Conservation (phyloP, 495 filamentous ascomycete genomes). For the Annulohypoxylon bovei region DNA sequence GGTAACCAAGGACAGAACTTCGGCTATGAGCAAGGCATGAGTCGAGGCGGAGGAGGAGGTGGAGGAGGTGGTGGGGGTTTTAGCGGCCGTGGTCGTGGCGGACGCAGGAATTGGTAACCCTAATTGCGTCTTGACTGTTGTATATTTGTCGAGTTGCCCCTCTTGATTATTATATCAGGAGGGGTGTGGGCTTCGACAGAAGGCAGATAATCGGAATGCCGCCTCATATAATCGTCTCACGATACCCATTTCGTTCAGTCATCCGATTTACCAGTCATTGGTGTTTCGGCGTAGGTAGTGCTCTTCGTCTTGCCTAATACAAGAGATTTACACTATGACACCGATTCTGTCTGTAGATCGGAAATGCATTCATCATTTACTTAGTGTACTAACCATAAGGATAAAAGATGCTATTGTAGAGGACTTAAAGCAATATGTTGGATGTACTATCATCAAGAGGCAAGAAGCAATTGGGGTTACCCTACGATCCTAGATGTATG, state of each 20-base stretch:
- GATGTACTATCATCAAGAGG: too few relatives aligned
- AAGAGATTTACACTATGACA: too few relatives aligned
- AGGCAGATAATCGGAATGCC: not conserved
- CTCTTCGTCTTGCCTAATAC: too few relatives aligned
- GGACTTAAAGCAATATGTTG: too few relatives aligned
- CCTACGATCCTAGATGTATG: not conserved
- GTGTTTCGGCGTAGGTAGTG: too few relatives aligned
- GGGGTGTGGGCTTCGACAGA: not conserved
- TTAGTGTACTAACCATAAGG: not conserved
- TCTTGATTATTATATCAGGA: not conserved
- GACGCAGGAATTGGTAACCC: slow-evolving; percentile 49
- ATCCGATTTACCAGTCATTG: too few relatives aligned
- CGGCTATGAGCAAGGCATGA: slow-evolving; percentile 66
- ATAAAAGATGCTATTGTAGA: too few relatives aligned
- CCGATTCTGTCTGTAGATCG: too few relatives aligned
- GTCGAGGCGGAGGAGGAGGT: slow-evolving; percentile 51
- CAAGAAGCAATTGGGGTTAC: too few relatives aligned
- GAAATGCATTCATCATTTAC: too few relatives aligned
- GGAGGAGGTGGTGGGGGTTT: slow-evolving; percentile 56
- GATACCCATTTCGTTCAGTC: slow-evolving; percentile 6
- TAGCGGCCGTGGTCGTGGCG: slow-evolving; percentile 56
- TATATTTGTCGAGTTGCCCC: not conserved
- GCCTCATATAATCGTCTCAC: not conserved
- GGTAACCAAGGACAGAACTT: slow-evolving; percentile 64
- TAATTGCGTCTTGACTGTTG: not conserved